A percentile compares a stretch with the other conserved stretches of the same genome.
phyloP scores from a whole-genome alignment of 805 yeast species.

The Lipomyces lipofer region DNA sequence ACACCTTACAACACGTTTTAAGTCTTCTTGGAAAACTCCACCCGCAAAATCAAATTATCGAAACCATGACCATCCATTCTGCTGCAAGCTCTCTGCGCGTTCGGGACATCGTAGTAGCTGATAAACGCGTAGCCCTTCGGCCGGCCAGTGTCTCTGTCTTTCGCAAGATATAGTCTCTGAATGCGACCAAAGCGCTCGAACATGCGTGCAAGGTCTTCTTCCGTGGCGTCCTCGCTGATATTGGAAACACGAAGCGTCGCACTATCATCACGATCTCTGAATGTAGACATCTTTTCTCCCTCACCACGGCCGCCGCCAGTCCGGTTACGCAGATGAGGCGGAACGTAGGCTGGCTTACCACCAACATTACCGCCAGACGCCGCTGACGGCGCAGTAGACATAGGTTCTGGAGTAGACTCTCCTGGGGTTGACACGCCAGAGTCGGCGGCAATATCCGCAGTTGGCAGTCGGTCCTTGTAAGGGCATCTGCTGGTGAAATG shows the following conservation, averaged over 20 bases:
- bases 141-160: slow-evolving; percentile 89
- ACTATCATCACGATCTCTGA: slow-evolving; percentile 71
- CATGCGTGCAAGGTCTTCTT: slow-evolving; percentile 71
- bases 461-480: slow-evolving; percentile 80
- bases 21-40: slow-evolving; percentile 43
- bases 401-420: slow-evolving; percentile 38
- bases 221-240: slow-evolving; percentile 81
- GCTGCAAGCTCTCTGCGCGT: slow-evolving; percentile 78
- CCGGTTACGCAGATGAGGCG: slow-evolving; percentile 57
- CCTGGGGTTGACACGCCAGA: slow-evolving; percentile 30
- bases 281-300: slow-evolving; percentile 22
- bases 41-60: slow-evolving; percentile 75
- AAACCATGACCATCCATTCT: slow-evolving; percentile 85
- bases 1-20: slow-evolving; percentile 10
- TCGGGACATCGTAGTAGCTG: slow-evolving; percentile 64
- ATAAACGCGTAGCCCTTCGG: slow-evolving; percentile 96
- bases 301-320: slow-evolving; percentile 46
- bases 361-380: slow-evolving; percentile 36
- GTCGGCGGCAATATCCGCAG: slow-evolving; percentile 45
- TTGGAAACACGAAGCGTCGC: slow-evolving; percentile 88
- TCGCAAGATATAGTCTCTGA: slow-evolving; percentile 78
- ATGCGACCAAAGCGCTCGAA: slow-evolving; percentile 69
- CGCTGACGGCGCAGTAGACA: slow-evolving; percentile 33
- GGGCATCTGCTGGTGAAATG: slow-evolving; percentile 97
- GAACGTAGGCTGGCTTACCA: slow-evolving; percentile 50